Conservation (phyloP, 164 flowering plant species). For the Litsea cubeba region DNA sequence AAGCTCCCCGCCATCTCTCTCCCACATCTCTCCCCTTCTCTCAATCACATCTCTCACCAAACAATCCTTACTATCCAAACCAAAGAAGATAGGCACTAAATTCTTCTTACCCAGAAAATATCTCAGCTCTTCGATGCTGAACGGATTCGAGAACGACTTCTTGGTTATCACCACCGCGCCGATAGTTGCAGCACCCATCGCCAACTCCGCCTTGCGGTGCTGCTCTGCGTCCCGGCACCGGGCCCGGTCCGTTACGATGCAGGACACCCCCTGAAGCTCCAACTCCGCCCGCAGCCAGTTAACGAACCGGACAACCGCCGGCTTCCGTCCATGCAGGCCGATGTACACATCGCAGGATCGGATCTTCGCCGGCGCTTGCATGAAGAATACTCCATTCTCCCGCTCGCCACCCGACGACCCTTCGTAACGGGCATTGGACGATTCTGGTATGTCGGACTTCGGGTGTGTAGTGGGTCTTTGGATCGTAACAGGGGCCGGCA, state of each 20-base stretch:
- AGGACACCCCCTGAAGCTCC: constrained; percentile 82
- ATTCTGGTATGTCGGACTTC: not conserved
- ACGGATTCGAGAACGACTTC: constrained; percentile 75
- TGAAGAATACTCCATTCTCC: constrained; percentile 7
- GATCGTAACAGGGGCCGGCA: constrained; percentile 29
- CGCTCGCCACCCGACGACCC: not conserved
- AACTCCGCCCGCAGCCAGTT: constrained; percentile 85
- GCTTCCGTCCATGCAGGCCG: constrained; percentile 75
- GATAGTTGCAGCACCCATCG: constrained; percentile 69
- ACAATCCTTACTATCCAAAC: constrained; percentile 69
- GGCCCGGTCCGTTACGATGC: constrained; percentile 72
- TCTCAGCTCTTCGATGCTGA: constrained; percentile 70
- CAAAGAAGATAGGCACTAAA: constrained; percentile 76
- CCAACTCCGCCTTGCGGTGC: constrained; percentile 54
- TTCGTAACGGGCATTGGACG: not conserved
- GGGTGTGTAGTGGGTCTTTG: not conserved
- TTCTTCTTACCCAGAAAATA: constrained; percentile 69
- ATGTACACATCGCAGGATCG: constrained; percentile 83
- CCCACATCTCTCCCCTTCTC: constrained; percentile 81
- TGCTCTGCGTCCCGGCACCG: constrained; percentile 58
- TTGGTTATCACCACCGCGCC: constrained; percentile 71
- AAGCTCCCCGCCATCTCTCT: constrained; percentile 73
- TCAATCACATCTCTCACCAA: constrained; percentile 72
- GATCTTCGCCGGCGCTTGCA: constrained; percentile 29
- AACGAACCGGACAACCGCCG: constrained; percentile 60